Conservation (phyloP, 2,329 filamentous ascomycete genomes). For the Pezicula rhizophila region DNA sequence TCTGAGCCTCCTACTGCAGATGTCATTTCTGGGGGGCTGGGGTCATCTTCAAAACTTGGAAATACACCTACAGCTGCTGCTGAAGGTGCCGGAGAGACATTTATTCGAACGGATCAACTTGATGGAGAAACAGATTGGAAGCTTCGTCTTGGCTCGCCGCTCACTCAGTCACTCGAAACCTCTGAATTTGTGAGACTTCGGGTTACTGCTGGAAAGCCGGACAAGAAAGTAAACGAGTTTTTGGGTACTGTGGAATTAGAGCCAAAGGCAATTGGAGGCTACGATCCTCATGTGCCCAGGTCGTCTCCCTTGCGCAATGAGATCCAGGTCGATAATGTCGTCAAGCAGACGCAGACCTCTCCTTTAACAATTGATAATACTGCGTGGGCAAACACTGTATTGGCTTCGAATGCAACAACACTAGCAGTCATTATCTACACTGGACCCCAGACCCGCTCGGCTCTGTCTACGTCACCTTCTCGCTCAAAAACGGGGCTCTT, state of each 20-base stretch:
- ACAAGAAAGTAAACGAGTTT: slow-evolving; percentile 93
- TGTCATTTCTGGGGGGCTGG: slow-evolving; percentile 14
- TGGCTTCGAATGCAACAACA: slow-evolving; percentile 86
- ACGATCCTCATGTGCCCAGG: slow-evolving; percentile 35
- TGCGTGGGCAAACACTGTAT: slow-evolving; percentile 96
- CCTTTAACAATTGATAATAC: slow-evolving; percentile 93
- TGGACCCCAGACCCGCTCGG: slow-evolving; percentile 86
- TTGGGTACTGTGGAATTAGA: slow-evolving; percentile 78
- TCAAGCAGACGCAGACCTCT: slow-evolving; percentile 47
- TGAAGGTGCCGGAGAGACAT: slow-evolving; percentile 65
- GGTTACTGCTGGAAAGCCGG: slow-evolving; percentile 82
- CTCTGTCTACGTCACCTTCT: slow-evolving; percentile 84
- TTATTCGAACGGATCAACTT: slow-evolving; percentile 94
- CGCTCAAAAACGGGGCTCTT: slow-evolving; percentile 90
- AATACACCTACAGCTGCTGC: slow-evolving; percentile 24
- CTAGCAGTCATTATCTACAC: slow-evolving; percentile 92
- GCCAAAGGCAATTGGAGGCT: slow-evolving; percentile 45
- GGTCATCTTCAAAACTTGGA: slow-evolving; percentile 19
- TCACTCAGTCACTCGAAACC: slow-evolving; percentile 73
- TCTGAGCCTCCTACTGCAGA: slow-evolving; percentile 20
- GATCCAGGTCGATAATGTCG: slow-evolving; percentile 29
- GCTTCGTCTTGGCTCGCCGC: slow-evolving; percentile 74
- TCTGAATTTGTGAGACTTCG: slow-evolving; percentile 64
- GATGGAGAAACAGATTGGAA: slow-evolving; percentile 99
- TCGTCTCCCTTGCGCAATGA: slow-evolving; percentile 13